phyloP scores from a whole-genome alignment of 2,329 filamentous ascomycete genomes.

The Rugonectria rugulosa region DNA sequence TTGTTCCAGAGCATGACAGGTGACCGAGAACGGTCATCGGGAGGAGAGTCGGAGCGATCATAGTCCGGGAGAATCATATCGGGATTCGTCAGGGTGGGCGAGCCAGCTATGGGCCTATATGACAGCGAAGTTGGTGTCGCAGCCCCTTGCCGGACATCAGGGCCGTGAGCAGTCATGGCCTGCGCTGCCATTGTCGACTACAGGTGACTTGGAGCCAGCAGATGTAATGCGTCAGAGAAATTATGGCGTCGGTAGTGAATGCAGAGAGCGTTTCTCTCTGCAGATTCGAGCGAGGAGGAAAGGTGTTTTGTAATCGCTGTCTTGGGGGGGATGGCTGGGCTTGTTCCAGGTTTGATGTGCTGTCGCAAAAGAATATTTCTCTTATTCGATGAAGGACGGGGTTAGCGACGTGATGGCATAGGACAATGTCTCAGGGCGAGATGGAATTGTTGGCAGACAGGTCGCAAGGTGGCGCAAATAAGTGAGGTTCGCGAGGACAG shows the following conservation, averaged over 20 bases:
- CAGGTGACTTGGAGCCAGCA: slow-evolving; percentile 3
- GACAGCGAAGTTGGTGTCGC: slow-evolving; percentile 40
- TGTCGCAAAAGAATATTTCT: slow-evolving; percentile 24
- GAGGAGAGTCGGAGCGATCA: slow-evolving; percentile 63
- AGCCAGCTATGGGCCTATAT: slow-evolving; percentile 66
- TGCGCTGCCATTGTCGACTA: slow-evolving; percentile 43
- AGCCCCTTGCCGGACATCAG: slow-evolving; percentile 41
- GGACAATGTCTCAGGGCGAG: slow-evolving; percentile 26
- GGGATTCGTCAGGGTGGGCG: slow-evolving; percentile 89
- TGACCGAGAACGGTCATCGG: slow-evolving; percentile 59
- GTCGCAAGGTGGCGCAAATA: slow-evolving; percentile 33
- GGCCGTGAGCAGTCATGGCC: slow-evolving; percentile 35
- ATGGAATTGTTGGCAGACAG: slow-evolving; percentile 23
- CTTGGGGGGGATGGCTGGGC: slow-evolving; percentile 10
- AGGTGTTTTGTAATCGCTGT: slow-evolving; percentile 19
- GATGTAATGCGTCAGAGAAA: slow-evolving; percentile 2
- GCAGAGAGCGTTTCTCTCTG: no score
- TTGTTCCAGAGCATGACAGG: slow-evolving; percentile 62
- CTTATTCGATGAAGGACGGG: slow-evolving; percentile 14
- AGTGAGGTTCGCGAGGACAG: slow-evolving; percentile 20
- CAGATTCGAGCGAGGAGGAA: neutral
- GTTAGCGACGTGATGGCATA: slow-evolving; percentile 28
- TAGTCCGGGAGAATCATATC: slow-evolving; percentile 92
- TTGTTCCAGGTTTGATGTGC: slow-evolving; percentile 27
- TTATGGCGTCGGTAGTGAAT: slow-evolving; percentile 8